Percentiles rank a stretch among this genome's conserved stretches.
Evolutionary conservation across 1,139 yeast species (phyloP).

Genomic region (Scheffersomyces quercinus): DNA sequence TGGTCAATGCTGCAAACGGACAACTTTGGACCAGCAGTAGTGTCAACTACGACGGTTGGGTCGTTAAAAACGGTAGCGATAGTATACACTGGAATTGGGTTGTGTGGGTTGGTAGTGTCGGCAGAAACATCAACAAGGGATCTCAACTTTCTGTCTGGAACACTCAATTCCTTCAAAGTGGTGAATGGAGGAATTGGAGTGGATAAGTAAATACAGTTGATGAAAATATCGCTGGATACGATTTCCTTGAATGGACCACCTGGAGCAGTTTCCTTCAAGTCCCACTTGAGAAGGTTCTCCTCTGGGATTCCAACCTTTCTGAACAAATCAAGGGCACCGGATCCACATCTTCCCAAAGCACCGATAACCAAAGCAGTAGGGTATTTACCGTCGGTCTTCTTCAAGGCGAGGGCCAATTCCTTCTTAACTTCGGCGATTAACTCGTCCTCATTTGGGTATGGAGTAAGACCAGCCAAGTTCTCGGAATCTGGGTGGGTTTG

Average conservation of each 20-base stretch:
- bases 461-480: slow-evolving; percentile 73
- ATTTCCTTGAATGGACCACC: slow-evolving; percentile 98
- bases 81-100: slow-evolving; percentile 91
- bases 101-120: slow-evolving; percentile 97
- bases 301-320: slow-evolving; percentile 87
- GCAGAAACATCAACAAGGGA: slow-evolving; percentile 97
- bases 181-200: slow-evolving; percentile 92
- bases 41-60: slow-evolving; percentile 84
- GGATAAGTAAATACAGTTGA: slow-evolving; percentile 94
- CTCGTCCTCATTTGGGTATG: slow-evolving; percentile 78
- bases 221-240: slow-evolving; percentile 80
- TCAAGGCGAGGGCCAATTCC: slow-evolving; percentile 60
- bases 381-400: slow-evolving; percentile 57
- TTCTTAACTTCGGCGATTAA: slow-evolving; percentile 69
- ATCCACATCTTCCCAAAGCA: slow-evolving; percentile 97
- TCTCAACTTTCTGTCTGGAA: slow-evolving; percentile 68
- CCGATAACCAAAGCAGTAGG: slow-evolving; percentile 92
- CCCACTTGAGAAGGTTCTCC: slow-evolving; percentile 85
- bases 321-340: slow-evolving; percentile 91
- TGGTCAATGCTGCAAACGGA: slow-evolving; percentile 97
- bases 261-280: slow-evolving; percentile 90
- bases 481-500: slow-evolving; percentile 64
- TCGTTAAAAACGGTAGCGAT: slow-evolving; percentile 86
- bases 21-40: slow-evolving; percentile 77
- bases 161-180: slow-evolving; percentile 66